Evolutionary conservation across 768 basidiomycete species (phyloP).

Genomic region (Termitomyces sp.): DNA sequence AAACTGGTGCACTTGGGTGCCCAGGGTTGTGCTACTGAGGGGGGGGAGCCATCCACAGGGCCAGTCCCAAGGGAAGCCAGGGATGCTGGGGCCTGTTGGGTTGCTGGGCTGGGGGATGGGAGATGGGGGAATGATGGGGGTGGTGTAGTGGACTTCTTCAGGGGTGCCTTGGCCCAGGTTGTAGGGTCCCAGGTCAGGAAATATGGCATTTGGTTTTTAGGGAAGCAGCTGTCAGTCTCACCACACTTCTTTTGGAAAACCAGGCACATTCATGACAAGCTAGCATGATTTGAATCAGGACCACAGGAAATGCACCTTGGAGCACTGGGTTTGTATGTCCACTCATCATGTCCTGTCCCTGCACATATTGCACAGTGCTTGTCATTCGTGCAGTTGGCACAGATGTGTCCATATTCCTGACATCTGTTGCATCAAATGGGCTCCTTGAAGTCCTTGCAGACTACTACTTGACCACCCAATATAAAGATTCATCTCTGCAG

Average conservation of each 20-base stretch:
- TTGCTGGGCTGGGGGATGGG: not conserved
- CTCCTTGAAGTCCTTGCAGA: not conserved
- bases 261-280: not conserved
- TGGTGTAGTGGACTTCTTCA: not conserved
- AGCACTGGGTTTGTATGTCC: not conserved
- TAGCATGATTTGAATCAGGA: not conserved
- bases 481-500: not conserved
- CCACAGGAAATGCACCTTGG: not conserved
- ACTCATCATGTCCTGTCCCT: not conserved
- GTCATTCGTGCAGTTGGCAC: not conserved
- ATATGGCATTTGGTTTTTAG: not conserved
- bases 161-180: not conserved
- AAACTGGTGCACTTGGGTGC: not conserved
- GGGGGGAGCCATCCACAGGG: too few relatives aligned
- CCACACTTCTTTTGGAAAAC: not conserved
- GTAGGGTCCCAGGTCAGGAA: not conserved
- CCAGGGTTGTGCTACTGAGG: too few relatives aligned
- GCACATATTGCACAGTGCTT: not conserved
- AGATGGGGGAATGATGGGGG: not conserved
- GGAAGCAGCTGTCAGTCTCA: not conserved
- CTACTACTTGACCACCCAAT: not conserved
- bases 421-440: not conserved
- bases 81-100: not conserved
- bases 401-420: not conserved
- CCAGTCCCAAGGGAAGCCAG: not conserved